Evolutionary conservation across 345 rosid genomes (phyloP), one percentile per base, ranked within the genome.

Genomic region (Eucalyptus curtisii): DNA sequence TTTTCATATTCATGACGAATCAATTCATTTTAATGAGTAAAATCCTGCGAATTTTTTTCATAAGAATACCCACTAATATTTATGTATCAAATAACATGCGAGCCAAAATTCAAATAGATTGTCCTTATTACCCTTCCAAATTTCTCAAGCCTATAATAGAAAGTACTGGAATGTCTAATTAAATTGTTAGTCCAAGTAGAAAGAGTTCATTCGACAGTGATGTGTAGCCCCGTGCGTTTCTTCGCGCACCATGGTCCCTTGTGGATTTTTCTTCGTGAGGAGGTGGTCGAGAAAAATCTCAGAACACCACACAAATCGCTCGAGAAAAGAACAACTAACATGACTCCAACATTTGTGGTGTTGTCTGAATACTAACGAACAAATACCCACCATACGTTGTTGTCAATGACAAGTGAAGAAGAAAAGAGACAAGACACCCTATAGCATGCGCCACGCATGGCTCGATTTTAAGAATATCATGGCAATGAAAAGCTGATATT

Each of bases 21-120:
- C 13, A 17, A 19, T 19, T 37, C 81, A 33, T 33, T 68, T 19
- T 37, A 71, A 33, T 11, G 7, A 17, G 44, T 17, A 33, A 71
- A 71, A 33, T 37, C 25, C 14, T 4, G 2, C 1, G 0, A 66
- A 5, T 3, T 10, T 33, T 52, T 17, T 71, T 30, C 17, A 0
- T n/a, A 30, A 30, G 71, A 64, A 1, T 64, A 71, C 25, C 13
- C 22, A 1, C 45, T 10, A 17, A 33, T 68, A 52, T 22, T 37
- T 71, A 10, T 5, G 25, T 71, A 71, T 2, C 25, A 17, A 71
- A 37, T 17, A 37, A 33, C 45, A 37, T 37, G 44, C 14, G 1
- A 71, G 45, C 44, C 25, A 0, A 66, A 71, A 71, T 71, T 33
- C 44, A 71, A 71, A 33, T 17, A 71, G 24, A 17, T 71, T 37